Percentiles rank a stretch among this genome's conserved stretches.
These are phyloP conservation scores for Salix brachista DNA, from an alignment of 345 rosid species.

Conservation along the genomic window DNA sequence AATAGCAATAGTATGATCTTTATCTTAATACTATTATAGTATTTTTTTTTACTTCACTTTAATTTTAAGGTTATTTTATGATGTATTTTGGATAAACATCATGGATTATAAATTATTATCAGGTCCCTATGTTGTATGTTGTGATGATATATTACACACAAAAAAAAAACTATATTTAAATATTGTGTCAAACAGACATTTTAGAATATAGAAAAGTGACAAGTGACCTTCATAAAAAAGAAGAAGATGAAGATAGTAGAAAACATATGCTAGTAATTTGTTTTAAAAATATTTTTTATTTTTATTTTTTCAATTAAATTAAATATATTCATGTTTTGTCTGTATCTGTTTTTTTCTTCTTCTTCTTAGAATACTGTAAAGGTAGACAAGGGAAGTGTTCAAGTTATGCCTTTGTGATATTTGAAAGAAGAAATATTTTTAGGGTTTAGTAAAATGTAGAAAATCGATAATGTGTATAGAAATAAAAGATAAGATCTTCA, in stretches of 20 bases:
- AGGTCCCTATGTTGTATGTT: background rate
- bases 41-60: background rate
- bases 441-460: background rate
- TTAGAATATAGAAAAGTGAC: no score
- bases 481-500: background rate
- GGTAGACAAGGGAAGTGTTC: background rate
- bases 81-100: background rate
- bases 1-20: background rate
- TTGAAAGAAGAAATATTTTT: background rate
- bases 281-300: no score
- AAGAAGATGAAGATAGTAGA: background rate
- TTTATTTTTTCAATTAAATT: no score
- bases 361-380: background rate
- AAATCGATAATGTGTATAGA: background rate
- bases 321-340: no score
- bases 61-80: background rate
- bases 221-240: no score
- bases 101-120: background rate
- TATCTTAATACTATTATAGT: background rate
- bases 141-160: background rate
- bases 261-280: no score
- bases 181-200: no score
- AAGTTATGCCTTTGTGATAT: background rate
- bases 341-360: no score
- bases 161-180: background rate